Percentiles rank a stretch among this genome's conserved stretches.
Evolutionary conservation across 2,329 filamentous ascomycete genomes (phyloP).

Genomic region (Paraphaeosphaeria minitans): DNA sequence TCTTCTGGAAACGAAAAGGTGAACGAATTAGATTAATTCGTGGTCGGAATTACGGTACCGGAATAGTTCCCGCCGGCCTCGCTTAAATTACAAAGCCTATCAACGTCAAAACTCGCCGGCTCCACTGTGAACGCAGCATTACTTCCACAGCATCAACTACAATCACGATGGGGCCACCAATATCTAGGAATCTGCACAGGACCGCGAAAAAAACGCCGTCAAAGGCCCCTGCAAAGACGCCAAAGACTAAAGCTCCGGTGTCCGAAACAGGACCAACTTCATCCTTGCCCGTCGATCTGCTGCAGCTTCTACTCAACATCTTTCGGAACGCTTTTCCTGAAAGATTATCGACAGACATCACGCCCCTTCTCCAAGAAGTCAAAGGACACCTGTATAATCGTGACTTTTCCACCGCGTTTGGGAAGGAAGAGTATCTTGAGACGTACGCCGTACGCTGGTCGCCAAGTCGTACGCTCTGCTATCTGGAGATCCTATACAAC

Average conservation of each 20-base stretch:
- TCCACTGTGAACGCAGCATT: neutral
- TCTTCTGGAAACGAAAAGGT: too few species aligned
- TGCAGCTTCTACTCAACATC: conserved; percentile 74
- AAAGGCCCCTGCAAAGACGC: conserved; percentile 12
- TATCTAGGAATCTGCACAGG: neutral
- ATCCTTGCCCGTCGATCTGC: conserved; percentile 57
- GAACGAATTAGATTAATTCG: too few species aligned
- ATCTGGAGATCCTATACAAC: conserved; percentile 64
- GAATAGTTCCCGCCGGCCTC: conserved; percentile 11
- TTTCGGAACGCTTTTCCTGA: conserved; percentile 69
- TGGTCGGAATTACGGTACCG: neutral
- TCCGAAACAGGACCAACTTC: conserved; percentile 15
- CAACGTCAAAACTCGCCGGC: neutral
- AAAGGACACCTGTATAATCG: conserved; percentile 86
- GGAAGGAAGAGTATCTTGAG: conserved; percentile 69
- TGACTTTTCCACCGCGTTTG: conserved; percentile 83
- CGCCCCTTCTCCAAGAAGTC: conserved; percentile 72
- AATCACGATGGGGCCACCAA: neutral
- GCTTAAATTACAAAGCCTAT: neutral
- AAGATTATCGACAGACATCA: conserved; percentile 52
- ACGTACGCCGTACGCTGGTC: conserved; percentile 93
- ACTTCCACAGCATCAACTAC: neutral
- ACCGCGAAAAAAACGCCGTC: conserved; percentile 15
- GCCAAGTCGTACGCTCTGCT: conserved; percentile 81
- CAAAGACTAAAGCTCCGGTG: conserved; percentile 19